Evolutionary conservation across 257 asterid species (phyloP).

Genomic region (Catharanthus roseus): DNA sequence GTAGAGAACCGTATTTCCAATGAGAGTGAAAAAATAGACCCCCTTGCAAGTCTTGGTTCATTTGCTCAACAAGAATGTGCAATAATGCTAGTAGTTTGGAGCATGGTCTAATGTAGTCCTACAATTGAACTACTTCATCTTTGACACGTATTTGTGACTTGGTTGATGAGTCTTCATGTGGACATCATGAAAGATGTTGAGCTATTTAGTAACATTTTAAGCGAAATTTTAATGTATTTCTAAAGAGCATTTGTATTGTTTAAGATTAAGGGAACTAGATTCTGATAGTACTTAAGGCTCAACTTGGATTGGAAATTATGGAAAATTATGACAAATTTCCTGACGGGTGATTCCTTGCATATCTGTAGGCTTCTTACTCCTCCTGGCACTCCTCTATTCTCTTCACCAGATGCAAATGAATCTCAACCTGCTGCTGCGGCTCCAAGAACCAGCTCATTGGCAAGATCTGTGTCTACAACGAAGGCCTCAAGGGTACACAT

Average conservation of each 20-base stretch:
- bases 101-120: not conserved
- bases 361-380: conserved; percentile 94
- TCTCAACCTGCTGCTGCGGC: conserved; percentile 47
- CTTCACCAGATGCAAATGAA: conserved; percentile 66
- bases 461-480: conserved; percentile 63
- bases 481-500: conserved; percentile 83
- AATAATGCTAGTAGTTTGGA: not conserved
- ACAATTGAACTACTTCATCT: not conserved
- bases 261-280: not conserved
- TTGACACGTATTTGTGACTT: not conserved
- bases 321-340: not conserved
- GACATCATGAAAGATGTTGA: not conserved
- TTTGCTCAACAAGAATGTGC: not conserved
- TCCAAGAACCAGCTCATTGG: conserved; percentile 59
- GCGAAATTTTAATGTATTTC: not conserved
- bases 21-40: not conserved
- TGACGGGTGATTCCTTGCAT: conserved; percentile 12
- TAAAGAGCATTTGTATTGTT: not conserved
- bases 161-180: not conserved
- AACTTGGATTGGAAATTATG: no score
- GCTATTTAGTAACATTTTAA: not conserved
- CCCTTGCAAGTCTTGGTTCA: not conserved
- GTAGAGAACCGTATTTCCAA: not conserved
- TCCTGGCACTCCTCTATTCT: conserved; percentile 93
- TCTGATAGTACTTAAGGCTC: not conserved